Evolutionary conservation across 805 yeast species (phyloP), one percentile per base, ranked within the genome.

Genomic region (Saccharomycopsis olivae): DNA sequence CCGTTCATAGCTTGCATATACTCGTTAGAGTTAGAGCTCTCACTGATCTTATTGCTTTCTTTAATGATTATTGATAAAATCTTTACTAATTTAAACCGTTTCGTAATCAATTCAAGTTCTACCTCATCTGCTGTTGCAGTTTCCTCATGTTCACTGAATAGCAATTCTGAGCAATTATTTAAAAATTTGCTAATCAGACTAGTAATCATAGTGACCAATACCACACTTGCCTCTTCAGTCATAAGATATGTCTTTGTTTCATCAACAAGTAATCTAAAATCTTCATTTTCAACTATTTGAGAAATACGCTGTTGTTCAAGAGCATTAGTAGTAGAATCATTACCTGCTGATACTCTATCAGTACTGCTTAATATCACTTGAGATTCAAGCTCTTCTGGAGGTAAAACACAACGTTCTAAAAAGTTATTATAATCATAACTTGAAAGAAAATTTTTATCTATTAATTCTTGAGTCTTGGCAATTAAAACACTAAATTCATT

Each of bases 41-140:
- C 69, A 34, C 69, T 68, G 53, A 80, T 60, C 13, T 66, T 64
- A 34, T 65, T 72, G 28, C 82, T 72, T 53, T 80, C 88, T 40
- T 75, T 71, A 1, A 85, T 71, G 28, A 79, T 65, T 35, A 71
- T 74, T 1, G 89, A 89, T 44, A 85, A 62, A 30, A 79, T 65
- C 20, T 75, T 72, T 2, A 94, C 95, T 39, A 85, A 65, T 61
- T 72, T 75, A 51, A 65, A 58, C 19, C 59, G 55, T 38, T 59
- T 50, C 32, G 61, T 42, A 42, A 48, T 39, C 20, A 51, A 33
- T 13, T 58, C 59, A 25, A 56, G 48, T 44, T 58, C 62, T 24
- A 46, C 48, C 8, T 47, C 44, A 18, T 25, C 35, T 15, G 28
- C 43, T 5, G 37, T 19, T 8, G 10, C 39, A 15, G 17, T 35